Evolutionary conservation across 148 eudicot genomes (phyloP).

Genomic region (Vaccinium corymbosum): DNA sequence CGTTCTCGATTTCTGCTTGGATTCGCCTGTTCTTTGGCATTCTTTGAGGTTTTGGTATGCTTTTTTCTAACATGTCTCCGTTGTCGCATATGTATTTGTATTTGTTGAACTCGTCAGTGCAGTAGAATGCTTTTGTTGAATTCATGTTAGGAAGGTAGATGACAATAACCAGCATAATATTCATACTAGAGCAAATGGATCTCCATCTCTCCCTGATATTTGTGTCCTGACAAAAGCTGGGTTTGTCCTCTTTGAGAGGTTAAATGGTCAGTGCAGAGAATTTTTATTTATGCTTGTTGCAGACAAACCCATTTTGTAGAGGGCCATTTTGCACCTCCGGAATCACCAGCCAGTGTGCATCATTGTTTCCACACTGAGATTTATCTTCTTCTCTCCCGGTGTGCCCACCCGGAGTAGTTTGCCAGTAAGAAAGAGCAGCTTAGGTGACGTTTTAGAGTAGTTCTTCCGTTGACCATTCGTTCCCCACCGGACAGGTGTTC

Average conservation of each 20-base stretch:
- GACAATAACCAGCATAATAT: not conserved
- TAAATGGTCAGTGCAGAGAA: not conserved
- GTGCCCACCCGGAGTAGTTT: not conserved
- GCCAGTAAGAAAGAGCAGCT: no score
- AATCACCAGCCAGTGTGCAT: not conserved
- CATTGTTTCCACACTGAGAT: not conserved
- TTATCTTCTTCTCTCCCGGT: not conserved
- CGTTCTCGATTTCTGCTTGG: slow-evolving; percentile 38
- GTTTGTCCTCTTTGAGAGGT: not conserved
- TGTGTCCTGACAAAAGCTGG: not conserved
- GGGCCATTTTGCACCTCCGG: not conserved
- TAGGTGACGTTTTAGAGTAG: no score
- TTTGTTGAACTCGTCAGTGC: not conserved
- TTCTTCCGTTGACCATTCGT: no score
- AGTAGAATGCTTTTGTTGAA: not conserved
- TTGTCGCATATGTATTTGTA: not conserved
- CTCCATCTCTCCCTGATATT: not conserved
- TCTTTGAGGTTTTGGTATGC: slow-evolving; percentile 40
- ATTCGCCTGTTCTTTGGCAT: slow-evolving; percentile 24
- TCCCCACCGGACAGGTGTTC: no score
- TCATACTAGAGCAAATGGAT: not conserved
- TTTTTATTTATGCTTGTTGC: not conserved
- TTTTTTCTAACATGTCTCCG: not conserved
- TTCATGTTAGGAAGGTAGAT: not conserved
- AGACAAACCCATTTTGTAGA: not conserved